Conservation (phyloP, 306 rosid genomes). For the Inga laurina region DNA sequence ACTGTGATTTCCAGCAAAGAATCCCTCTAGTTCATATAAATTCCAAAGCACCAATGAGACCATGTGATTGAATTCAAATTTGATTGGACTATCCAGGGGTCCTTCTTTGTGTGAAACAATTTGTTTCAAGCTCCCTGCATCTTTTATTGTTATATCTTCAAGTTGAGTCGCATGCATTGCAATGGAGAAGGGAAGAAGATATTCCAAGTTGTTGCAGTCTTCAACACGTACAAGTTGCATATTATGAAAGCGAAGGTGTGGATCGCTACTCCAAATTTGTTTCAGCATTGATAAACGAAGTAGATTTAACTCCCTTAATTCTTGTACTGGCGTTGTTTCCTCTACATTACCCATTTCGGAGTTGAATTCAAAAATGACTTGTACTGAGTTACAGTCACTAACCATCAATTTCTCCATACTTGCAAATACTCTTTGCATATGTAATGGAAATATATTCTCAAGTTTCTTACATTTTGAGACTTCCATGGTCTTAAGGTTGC, state of each 20-base stretch:
- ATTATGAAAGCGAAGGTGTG: not conserved
- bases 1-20: constrained; percentile 17
- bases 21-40: not conserved
- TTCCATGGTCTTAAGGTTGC: not conserved
- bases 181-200: not conserved
- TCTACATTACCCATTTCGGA: not conserved
- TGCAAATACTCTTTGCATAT: not conserved
- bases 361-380: not conserved
- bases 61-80: constrained; percentile 15
- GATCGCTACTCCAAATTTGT: not conserved
- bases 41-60: not conserved
- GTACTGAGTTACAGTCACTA: not conserved
- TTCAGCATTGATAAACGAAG: not conserved
- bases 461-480: not conserved
- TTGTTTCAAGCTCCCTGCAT: not conserved
- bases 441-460: not conserved
- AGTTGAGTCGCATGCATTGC: too few relatives aligned
- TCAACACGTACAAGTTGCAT: not conserved
- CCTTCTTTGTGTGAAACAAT: not conserved
- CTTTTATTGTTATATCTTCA: not conserved
- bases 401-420: not conserved
- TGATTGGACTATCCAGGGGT: not conserved
- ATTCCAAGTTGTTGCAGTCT: not conserved
- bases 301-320: not conserved
- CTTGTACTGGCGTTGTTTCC: not conserved